Percentiles rank a stretch among this genome's conserved stretches.
phyloP scores from a whole-genome alignment of 1,284 basidiomycete species.

The Melampsora larici-populina region DNA sequence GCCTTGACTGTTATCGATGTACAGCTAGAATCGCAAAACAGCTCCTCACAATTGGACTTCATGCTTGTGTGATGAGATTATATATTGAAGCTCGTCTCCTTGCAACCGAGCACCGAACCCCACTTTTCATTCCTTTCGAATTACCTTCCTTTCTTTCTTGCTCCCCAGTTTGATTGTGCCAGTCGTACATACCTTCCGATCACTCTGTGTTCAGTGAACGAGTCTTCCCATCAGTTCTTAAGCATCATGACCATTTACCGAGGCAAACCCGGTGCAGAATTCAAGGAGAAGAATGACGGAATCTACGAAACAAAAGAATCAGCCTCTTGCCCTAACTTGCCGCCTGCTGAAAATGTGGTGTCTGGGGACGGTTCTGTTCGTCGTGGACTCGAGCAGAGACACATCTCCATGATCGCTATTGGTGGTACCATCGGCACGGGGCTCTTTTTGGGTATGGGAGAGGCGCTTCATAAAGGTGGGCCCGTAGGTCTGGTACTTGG shows the following conservation, averaged over 20 bases:
- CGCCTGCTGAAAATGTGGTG: conserved; percentile 12
- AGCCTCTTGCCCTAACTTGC: not conserved
- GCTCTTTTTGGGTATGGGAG: conserved; percentile 71
- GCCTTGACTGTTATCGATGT: too few relatives aligned
- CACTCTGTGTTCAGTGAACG: not conserved
- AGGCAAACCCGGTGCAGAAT: too few relatives aligned
- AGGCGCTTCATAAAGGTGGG: conserved; percentile 56
- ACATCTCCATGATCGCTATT: conserved; percentile 43
- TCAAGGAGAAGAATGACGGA: conserved; percentile 6
- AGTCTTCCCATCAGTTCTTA: not conserved
- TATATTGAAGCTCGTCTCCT: too few relatives aligned
- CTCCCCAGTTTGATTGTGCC: too few relatives aligned
- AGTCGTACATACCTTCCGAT: not conserved
- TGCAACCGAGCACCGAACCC: too few relatives aligned
- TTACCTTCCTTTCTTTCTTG: too few relatives aligned
- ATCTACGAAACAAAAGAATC: conserved; percentile 37
- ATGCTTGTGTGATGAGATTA: too few relatives aligned
- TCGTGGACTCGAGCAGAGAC: conserved; percentile 40
- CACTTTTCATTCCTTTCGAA: too few relatives aligned
- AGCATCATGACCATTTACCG: not conserved
- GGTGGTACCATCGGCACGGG: conserved; percentile 48
- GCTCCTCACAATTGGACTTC: too few relatives aligned
- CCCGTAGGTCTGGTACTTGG: conserved; percentile 56
- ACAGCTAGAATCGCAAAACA: too few relatives aligned
- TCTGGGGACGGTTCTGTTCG: conserved; percentile 33